Conservation (phyloP, 495 filamentous ascomycete species). For the Talaromyces liani region DNA sequence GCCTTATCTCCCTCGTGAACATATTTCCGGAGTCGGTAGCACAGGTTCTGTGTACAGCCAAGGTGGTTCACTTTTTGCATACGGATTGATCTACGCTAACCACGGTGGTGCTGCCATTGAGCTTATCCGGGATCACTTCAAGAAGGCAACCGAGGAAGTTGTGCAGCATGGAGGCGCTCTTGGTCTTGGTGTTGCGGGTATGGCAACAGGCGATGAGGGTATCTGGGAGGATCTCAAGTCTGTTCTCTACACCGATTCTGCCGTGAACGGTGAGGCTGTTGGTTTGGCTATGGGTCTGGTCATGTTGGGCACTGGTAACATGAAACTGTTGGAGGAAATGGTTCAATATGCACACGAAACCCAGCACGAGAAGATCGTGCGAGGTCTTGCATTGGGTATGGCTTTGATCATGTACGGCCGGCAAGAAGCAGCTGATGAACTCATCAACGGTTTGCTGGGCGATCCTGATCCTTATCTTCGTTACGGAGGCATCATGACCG, state of each 20-base stretch:
- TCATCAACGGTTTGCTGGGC: constrained; percentile 86
- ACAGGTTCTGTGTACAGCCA: constrained; percentile 88
- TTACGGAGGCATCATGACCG: constrained; percentile 98
- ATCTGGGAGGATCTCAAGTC: constrained; percentile 87
- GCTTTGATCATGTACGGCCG: constrained; percentile 96
- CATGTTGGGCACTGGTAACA: constrained; percentile 92
- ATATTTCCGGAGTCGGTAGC: constrained; percentile 49
- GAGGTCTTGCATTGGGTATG: constrained; percentile 92
- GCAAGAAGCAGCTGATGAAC: constrained; percentile 88
- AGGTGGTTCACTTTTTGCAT: constrained; percentile 89
- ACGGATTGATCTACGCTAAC: constrained; percentile 96
- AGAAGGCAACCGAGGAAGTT: constrained; percentile 80
- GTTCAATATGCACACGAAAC: constrained; percentile 97
- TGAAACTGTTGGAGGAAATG: constrained; percentile 87
- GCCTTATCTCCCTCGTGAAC: constrained; percentile 81
- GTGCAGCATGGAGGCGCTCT: constrained; percentile 95
- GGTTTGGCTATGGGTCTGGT: constrained; percentile 93
- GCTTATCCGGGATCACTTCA: constrained; percentile 82
- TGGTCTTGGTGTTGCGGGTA: constrained; percentile 92
- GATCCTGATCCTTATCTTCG: constrained; percentile 90
- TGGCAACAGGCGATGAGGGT: constrained; percentile 85
- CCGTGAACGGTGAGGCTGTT: constrained; percentile 93
- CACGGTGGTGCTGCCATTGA: constrained; percentile 90
- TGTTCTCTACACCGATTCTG: constrained; percentile 86
- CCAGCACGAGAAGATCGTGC: constrained; percentile 97